Conservation (phyloP, 805 yeast genomes). For the Wickerhamomyces rabaulensis region DNA sequence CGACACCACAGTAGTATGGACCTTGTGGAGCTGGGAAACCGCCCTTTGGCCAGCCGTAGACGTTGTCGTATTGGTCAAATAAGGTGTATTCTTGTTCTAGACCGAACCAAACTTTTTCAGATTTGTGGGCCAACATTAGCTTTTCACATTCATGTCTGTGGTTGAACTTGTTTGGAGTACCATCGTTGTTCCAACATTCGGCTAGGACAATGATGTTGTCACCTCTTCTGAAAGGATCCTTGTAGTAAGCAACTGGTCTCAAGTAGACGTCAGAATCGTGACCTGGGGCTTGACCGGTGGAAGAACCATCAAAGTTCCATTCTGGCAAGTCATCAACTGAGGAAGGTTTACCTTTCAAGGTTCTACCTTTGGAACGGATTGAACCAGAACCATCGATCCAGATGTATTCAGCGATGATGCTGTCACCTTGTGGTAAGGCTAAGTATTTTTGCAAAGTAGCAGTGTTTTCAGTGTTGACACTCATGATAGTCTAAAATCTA, state of each 20-base stretch:
- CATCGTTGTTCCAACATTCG: conserved; percentile 98
- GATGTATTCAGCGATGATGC: conserved; percentile 90
- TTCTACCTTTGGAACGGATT: conserved; percentile 91
- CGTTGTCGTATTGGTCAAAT: conserved; percentile 84
- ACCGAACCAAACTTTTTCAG: conserved; percentile 92
- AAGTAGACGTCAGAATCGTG: conserved; percentile 92
- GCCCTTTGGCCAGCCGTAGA: conserved; percentile 99
- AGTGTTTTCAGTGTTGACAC: conserved; percentile 59
- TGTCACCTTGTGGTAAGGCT: conserved; percentile 79
- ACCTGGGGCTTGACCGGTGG: conserved; percentile 98
- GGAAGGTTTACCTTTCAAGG: conserved; percentile 62
- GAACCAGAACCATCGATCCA: conserved; percentile 95
- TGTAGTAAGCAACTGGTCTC: conserved; percentile 92
- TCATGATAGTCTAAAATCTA: conserved; percentile 11
- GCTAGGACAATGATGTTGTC: conserved; percentile 93
- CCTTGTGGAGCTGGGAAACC: conserved; percentile 99
- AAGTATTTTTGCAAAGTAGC: conserved; percentile 78
- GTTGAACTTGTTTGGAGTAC: conserved; percentile 98
- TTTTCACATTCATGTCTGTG: conserved; percentile 97
- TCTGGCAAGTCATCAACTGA: conserved; percentile 88
- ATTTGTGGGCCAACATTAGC: conserved; percentile 87
- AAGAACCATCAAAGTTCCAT: conserved; percentile 99
- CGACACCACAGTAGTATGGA: conserved; percentile 99
- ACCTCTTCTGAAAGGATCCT: conserved; percentile 97
- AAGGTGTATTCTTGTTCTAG: conserved; percentile 98